Conservation (phyloP, 345 rosid species). For the Kernera saxatilis region DNA sequence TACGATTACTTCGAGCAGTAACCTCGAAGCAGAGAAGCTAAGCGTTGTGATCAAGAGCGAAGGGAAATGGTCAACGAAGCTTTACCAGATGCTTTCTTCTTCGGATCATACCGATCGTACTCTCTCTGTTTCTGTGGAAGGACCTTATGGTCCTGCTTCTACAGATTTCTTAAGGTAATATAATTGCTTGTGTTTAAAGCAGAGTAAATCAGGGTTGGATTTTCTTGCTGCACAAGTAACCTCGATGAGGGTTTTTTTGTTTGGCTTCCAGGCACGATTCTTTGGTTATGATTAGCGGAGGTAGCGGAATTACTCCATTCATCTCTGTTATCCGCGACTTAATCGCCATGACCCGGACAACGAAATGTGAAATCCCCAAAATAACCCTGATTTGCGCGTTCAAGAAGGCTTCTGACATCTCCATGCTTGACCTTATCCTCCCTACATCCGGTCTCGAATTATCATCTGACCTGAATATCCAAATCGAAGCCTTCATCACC, state of each 20-base stretch:
- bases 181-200: not conserved
- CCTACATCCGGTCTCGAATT: slow-evolving; percentile 37
- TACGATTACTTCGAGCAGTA: slow-evolving; percentile 65
- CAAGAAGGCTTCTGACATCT: slow-evolving; percentile 48
- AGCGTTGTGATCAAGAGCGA: slow-evolving; percentile 65
- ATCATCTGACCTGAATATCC: slow-evolving; percentile 35
- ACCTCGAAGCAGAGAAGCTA: slow-evolving; percentile 54
- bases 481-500: slow-evolving; percentile 67
- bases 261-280: slow-evolving; percentile 48
- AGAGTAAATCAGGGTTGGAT: not conserved
- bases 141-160: slow-evolving; percentile 84
- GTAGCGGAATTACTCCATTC: slow-evolving; percentile 86
- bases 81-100: slow-evolving; percentile 58
- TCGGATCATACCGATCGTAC: slow-evolving; percentile 33
- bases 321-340: slow-evolving; percentile 64
- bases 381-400: slow-evolving; percentile 47
- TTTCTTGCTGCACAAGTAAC: not conserved
- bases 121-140: slow-evolving; percentile 58
- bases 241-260: not conserved
- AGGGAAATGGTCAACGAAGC: slow-evolving; percentile 74
- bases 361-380: slow-evolving; percentile 36
- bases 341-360: slow-evolving; percentile 27
- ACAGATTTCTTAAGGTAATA: slow-evolving; percentile 59
- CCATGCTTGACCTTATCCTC: slow-evolving; percentile 60
- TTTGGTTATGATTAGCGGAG: slow-evolving; percentile 80